Base-by-base conservation (phyloP, 495 filamentous ascomycete genomes). In the Aspergillus coremiiformis region DNA sequence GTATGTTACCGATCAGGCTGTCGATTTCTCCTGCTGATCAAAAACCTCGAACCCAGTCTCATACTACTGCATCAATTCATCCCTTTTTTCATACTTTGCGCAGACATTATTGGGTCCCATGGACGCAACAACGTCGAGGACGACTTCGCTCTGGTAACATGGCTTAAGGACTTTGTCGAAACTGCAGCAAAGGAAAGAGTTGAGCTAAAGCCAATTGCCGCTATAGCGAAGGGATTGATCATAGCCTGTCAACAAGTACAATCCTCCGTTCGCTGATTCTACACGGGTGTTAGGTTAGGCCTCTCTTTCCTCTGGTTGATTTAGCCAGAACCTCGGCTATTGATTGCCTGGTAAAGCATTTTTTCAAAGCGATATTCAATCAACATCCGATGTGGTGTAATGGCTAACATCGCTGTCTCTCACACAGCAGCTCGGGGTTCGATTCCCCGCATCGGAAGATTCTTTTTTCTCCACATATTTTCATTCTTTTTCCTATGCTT, bases 391-490 rank as follows among this genome's bases (percentile, higher is more conserved):
- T 62, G 39, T 65, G 60, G 62, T 65, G 62, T 65, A 65, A 52
- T 58, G 59, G 62, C 45, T 56, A 65, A 62, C 59, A 62, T 62
- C 53, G 59, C 55, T 46, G 57, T 60, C 57, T 62, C 53, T 62
- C 59, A 65, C 59, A 60, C 59, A 43, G 57, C 63, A 64, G 62
- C 62, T 49, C 44, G 58, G 62, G 62, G 62, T 64, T 64, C 62
- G 62, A 64, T 64, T 64, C 62, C 62, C 62, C 58, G 44, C 44
- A 55, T 60, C 60, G 60, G 60, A 63, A 45, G 11, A 2, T 32
- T 2, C 7, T 32, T 32, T 10, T 32, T 12, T 32, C 11, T 32
- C 11, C 11, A 10, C 7, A 2, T 32, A 2, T 32, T 32, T 7
- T 32, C 41, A n/a, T n/a, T n/a, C n/a, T n/a, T n/a, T n/a, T n/a